Percentiles rank a stretch among this genome's conserved stretches.
Conservation (phyloP, 768 basidiomycete genomes). For the Calocybe cyanea region DNA sequence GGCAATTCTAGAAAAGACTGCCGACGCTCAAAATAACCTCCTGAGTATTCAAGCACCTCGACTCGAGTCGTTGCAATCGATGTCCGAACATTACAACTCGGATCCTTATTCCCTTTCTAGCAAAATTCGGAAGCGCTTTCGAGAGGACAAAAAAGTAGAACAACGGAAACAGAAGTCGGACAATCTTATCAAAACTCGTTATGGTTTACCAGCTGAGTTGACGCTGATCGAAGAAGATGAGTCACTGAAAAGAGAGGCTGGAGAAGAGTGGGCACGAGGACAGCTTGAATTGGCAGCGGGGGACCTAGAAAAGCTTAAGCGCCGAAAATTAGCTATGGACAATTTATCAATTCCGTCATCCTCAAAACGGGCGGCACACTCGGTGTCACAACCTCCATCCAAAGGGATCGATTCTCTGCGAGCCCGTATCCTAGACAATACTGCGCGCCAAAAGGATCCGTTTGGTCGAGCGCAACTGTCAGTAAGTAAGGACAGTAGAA, state of each 20-base stretch:
- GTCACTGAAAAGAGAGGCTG: constrained; percentile 56
- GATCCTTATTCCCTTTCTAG: constrained; percentile 85
- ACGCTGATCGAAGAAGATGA: constrained; percentile 63
- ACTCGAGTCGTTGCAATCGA: constrained; percentile 71
- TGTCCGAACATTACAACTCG: constrained; percentile 73
- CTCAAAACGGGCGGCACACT: constrained; percentile 16
- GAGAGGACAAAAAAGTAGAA: constrained; percentile 82
- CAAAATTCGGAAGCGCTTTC: constrained; percentile 75
- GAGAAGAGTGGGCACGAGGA: constrained; percentile 56
- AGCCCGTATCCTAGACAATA: constrained; percentile 56
- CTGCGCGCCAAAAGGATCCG: constrained; percentile 36
- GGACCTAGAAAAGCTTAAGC: constrained; percentile 41
- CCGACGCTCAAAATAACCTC: constrained; percentile 66
- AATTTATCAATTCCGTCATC: constrained; percentile 21
- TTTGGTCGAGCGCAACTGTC: constrained; percentile 8
- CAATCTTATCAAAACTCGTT: constrained; percentile 65
- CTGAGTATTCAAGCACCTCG: constrained; percentile 77
- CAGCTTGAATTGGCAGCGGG: constrained; percentile 37
- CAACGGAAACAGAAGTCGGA: constrained; percentile 66
- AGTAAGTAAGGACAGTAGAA: not conserved
- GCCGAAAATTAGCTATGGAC: constrained; percentile 37
- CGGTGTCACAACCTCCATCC: constrained; percentile 4
- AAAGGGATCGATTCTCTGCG: constrained; percentile 37
- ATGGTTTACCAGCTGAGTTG: constrained; percentile 71
- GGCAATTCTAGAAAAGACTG: constrained; percentile 84